A percentile compares a stretch with the other conserved stretches of the same genome.
Conservation (phyloP, 305 asterid genomes). For the Fraxinus ornus region DNA sequence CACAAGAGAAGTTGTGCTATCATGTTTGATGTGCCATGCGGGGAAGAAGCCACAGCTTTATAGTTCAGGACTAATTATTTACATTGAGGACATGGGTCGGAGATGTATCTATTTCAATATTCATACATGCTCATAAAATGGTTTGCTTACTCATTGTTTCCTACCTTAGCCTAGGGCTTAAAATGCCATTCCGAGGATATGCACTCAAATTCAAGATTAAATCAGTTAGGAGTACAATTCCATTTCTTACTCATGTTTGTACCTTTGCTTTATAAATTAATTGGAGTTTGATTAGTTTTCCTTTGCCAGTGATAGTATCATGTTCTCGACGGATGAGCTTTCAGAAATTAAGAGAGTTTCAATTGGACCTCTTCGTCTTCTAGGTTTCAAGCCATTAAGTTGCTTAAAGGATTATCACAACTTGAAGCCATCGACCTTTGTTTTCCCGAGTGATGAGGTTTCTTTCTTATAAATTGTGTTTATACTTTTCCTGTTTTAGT, state of each 20-base stretch:
- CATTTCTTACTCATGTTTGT: neutral
- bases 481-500: conserved; percentile 12
- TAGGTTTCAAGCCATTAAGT: conserved; percentile 94
- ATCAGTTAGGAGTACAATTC: neutral
- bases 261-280: neutral
- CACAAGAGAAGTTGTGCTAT: neutral
- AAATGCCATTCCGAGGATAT: neutral
- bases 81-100: neutral
- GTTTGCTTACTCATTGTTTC: neutral
- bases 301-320: conserved; percentile 63
- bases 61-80: neutral
- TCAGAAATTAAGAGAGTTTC: conserved; percentile 81
- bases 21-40: neutral
- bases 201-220: neutral
- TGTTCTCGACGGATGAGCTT: conserved; percentile 68
- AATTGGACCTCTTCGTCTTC: conserved; percentile 75
- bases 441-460: conserved; percentile 95
- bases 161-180: neutral
- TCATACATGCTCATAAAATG: neutral
- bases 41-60: neutral
- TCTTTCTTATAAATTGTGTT: conserved; percentile 12
- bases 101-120: neutral
- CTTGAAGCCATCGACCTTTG: conserved; percentile 88
- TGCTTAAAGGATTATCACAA: conserved; percentile 84
- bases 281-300: conserved; percentile 17